Conservation (phyloP, 441 rosid genomes). For the Brassica hybrid region DNA sequence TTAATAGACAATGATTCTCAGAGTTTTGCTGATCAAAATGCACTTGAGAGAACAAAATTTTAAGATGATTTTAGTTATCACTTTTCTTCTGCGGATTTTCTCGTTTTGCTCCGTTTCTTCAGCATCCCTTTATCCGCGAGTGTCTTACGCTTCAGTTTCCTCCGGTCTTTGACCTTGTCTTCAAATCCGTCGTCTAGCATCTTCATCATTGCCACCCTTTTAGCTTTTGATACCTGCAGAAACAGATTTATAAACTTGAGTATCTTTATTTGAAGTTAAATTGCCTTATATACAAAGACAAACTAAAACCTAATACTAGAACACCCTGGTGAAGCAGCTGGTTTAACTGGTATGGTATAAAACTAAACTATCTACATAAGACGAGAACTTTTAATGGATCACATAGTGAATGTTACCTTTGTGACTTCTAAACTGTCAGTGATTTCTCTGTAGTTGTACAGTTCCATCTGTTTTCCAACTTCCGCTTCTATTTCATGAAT, state of each 20-base stretch:
- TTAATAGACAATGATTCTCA: conserved; percentile 16
- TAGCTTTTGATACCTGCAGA: conserved; percentile 83
- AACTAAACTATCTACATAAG: neutral
- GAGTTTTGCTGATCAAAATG: conserved; percentile 19
- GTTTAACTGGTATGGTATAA: conserved; percentile 9
- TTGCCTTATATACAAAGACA: conserved; percentile 4
- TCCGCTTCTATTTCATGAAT: conserved; percentile 81
- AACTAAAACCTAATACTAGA: conserved; percentile 14
- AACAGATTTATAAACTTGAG: conserved; percentile 8
- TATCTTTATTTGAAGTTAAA: neutral
- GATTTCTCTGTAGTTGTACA: conserved; percentile 69
- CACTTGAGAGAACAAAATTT: conserved; percentile 24
- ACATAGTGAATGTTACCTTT: conserved; percentile 51
- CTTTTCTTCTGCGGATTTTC: conserved; percentile 33
- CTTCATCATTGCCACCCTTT: conserved; percentile 85
- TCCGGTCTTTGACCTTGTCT: conserved; percentile 75
- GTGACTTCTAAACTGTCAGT: conserved; percentile 79
- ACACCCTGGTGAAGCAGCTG: conserved; percentile 8
- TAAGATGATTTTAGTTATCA: conserved; percentile 36
- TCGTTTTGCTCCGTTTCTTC: conserved; percentile 55
- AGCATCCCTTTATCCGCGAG: conserved; percentile 71
- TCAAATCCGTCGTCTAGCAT: conserved; percentile 90
- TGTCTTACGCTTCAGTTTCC: conserved; percentile 63
- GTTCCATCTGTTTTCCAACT: conserved; percentile 69
- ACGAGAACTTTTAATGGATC: neutral